These are phyloP conservation scores for Ehretia macrophylla DNA, from an alignment of 257 asterid species.

Conservation along the genomic window DNA sequence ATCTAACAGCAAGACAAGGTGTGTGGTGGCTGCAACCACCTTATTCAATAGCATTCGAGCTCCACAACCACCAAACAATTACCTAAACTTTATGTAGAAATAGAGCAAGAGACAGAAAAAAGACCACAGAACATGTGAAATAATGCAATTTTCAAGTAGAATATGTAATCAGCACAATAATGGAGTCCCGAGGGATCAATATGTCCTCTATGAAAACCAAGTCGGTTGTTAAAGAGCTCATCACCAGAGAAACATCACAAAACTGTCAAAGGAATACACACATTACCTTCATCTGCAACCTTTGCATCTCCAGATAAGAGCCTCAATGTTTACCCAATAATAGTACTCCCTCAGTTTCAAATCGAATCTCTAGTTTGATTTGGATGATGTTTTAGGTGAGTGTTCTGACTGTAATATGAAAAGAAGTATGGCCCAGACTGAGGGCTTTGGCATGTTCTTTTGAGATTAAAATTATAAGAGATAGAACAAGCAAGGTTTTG, in stretches of 20 bases:
- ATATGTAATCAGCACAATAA: too few relatives aligned
- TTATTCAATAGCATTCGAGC: too few relatives aligned
- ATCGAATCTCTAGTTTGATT: neutral
- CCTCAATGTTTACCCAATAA: neutral
- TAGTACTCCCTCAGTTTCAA: too few relatives aligned
- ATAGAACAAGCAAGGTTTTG: too few relatives aligned
- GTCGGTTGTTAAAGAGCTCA: too few relatives aligned
- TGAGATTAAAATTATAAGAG: neutral
- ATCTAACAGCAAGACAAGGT: too few relatives aligned
- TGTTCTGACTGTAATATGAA: neutral
- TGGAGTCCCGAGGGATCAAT: neutral
- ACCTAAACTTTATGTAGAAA: too few relatives aligned
- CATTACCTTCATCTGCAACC: neutral
- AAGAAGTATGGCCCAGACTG: neutral
- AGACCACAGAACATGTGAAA: neutral
- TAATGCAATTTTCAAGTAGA: neutral
- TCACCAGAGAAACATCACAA: too few relatives aligned
- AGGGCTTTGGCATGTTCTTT: neutral
- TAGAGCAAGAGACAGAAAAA: neutral
- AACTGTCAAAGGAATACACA: too few relatives aligned
- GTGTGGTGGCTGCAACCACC: too few relatives aligned
- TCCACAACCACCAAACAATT: too few relatives aligned
- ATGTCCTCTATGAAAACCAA: neutral
- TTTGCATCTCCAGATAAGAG: neutral
- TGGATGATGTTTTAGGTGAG: neutral